Evolutionary conservation across 257 asterid genomes (phyloP).

Genomic region (Salvia rosmarinus): DNA sequence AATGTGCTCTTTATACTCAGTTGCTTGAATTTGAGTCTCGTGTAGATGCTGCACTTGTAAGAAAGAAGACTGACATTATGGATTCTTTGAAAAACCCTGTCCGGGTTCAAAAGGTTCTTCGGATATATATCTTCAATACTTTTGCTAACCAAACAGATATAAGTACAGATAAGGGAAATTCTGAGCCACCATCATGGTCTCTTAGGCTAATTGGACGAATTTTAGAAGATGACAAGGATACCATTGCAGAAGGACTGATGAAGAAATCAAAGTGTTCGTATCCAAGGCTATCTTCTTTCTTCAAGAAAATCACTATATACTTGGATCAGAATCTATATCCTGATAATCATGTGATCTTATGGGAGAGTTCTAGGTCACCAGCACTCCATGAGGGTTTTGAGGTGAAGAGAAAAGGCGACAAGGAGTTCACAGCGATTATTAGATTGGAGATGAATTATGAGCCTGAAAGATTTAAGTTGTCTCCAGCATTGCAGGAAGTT

Average conservation of each 20-base stretch:
- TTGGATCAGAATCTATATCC: slow-evolving; percentile 84
- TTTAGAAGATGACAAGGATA: slow-evolving; percentile 63
- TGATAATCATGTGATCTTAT: slow-evolving; percentile 79
- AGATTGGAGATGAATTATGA: slow-evolving; percentile 82
- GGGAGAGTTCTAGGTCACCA: slow-evolving; percentile 86
- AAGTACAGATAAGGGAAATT: slow-evolving; percentile 38
- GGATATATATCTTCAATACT: slow-evolving; percentile 49
- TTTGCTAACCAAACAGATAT: slow-evolving; percentile 44
- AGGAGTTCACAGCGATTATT: slow-evolving; percentile 81
- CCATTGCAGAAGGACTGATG: slow-evolving; percentile 40
- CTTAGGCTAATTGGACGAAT: slow-evolving; percentile 74
- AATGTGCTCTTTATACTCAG: slow-evolving; percentile 74
- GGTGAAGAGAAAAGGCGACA: slow-evolving; percentile 87
- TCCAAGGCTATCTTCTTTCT: slow-evolving; percentile 75
- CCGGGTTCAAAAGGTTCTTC: slow-evolving; percentile 40
- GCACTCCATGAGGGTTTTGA: slow-evolving; percentile 81
- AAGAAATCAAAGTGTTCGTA: slow-evolving; percentile 38
- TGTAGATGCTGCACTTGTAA: slow-evolving; percentile 64
- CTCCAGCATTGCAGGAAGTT: slow-evolving; percentile 77
- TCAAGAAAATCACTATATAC: slow-evolving; percentile 83
- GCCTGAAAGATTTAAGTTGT: slow-evolving; percentile 73
- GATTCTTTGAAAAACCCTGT: slow-evolving; percentile 43
- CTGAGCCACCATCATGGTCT: slow-evolving; percentile 81
- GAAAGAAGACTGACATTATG: slow-evolving; percentile 66
- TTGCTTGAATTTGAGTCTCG: slow-evolving; percentile 78